Percentiles rank a stretch among this genome's conserved stretches.
Conservation (phyloP, 345 rosid genomes). For the Hevea brasiliensis region DNA sequence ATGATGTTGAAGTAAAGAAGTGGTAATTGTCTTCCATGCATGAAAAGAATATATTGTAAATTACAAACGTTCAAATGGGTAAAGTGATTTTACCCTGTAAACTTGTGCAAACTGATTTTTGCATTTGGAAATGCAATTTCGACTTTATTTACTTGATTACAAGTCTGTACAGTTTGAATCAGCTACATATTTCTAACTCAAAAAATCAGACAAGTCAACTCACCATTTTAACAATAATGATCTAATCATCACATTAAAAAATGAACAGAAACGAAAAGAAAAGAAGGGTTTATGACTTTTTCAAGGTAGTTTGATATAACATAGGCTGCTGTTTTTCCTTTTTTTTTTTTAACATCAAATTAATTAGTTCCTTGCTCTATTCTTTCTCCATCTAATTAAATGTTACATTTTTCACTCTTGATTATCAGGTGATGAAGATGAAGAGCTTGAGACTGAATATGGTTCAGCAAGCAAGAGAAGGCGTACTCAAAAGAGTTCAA, state of each 20-base stretch:
- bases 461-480: constrained; percentile 81
- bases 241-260: not conserved
- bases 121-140: not conserved
- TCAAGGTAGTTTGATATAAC: not conserved
- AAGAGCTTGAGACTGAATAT: constrained; percentile 68
- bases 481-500: constrained; percentile 59
- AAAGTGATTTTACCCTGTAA: not conserved
- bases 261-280: not conserved
- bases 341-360: not conserved
- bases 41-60: not conserved
- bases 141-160: not conserved
- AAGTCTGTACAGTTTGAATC: not conserved
- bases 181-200: not conserved
- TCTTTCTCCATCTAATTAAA: not conserved
- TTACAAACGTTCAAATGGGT: not conserved
- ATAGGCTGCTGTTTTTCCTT: not conserved
- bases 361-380: not conserved
- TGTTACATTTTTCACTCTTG: not conserved
- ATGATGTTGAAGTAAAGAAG: not conserved
- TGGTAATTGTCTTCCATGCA: not conserved
- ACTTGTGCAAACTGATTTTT: not conserved
- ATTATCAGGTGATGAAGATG: constrained; percentile 77
- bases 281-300: not conserved
- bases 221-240: not conserved
- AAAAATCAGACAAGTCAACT: not conserved